Percentiles rank a stretch among this genome's conserved stretches.
Evolutionary conservation across 331 rosid species (phyloP).

Genomic region (Pyracantha coccinea): DNA sequence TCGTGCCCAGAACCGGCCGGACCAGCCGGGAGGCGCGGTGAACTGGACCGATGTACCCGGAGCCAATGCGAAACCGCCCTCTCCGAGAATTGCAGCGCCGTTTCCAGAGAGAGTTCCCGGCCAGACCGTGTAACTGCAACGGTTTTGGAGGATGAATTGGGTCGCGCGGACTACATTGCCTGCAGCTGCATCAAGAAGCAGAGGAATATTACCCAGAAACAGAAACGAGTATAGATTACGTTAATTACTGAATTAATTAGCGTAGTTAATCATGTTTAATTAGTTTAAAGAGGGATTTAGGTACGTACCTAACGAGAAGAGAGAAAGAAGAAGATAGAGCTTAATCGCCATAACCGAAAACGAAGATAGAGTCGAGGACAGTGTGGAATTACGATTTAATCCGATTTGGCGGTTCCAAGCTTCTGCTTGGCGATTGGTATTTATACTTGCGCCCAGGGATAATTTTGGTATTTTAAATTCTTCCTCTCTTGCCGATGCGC

Average conservation of each 20-base stretch:
- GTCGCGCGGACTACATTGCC: conserved; percentile 40
- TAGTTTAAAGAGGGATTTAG: not conserved
- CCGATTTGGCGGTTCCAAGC: not conserved
- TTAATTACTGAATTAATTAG: not conserved
- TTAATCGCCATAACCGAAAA: conserved; percentile 2
- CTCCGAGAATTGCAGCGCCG: conserved; percentile 45
- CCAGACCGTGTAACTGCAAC: conserved; percentile 62
- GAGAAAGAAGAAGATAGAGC: conserved; percentile 22
- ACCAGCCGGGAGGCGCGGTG: conserved; percentile 69
- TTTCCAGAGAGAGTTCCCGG: conserved; percentile 78
- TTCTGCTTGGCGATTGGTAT: not conserved
- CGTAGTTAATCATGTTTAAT: not conserved
- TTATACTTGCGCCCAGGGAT: not conserved
- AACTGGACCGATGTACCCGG: conserved; percentile 32
- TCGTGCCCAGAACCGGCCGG: conserved; percentile 86
- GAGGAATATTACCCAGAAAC: not conserved
- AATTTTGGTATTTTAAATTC: not conserved
- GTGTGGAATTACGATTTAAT: not conserved
- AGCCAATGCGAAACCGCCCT: conserved; percentile 45
- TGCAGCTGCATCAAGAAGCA: conserved; percentile 11
- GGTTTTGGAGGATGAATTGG: conserved; percentile 47
- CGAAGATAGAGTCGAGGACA: not conserved
- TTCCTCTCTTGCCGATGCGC: conserved; percentile 23
- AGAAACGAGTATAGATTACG: not conserved
- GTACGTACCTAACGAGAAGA: conserved; percentile 33